These are phyloP conservation scores for Pichia paraexigua DNA, from an alignment of 805 yeast genomes.

Conservation along the genomic window DNA sequence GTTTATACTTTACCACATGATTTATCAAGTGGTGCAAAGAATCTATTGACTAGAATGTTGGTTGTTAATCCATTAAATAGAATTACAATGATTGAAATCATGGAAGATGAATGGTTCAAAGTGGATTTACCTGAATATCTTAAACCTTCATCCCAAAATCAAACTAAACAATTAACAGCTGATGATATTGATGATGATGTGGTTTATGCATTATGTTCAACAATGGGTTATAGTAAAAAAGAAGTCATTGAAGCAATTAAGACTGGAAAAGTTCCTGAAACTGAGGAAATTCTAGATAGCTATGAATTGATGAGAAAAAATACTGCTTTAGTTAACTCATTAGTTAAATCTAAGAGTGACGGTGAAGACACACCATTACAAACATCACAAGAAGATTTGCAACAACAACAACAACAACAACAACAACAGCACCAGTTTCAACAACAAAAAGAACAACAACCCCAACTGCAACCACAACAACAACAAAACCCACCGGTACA, in stretches of 20 bases:
- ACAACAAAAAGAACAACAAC: slow-evolving; percentile 1
- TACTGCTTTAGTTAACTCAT: slow-evolving; percentile 57
- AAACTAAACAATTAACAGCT: slow-evolving; percentile 23
- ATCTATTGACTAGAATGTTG: slow-evolving; percentile 76
- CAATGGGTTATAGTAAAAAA: slow-evolving; percentile 85
- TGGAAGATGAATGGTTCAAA: slow-evolving; percentile 92
- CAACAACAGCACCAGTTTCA: background rate
- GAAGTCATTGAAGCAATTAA: slow-evolving; percentile 66
- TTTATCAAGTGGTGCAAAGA: slow-evolving; percentile 77
- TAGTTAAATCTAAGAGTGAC: slow-evolving; percentile 33
- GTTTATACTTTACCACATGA: slow-evolving; percentile 86
- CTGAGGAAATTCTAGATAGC: slow-evolving; percentile 80
- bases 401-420: slow-evolving; percentile 10
- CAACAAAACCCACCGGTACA: background rate
- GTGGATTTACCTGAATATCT: slow-evolving; percentile 73
- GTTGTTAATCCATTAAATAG: slow-evolving; percentile 92
- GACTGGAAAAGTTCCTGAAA: slow-evolving; percentile 33
- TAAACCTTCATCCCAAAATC: slow-evolving; percentile 44
- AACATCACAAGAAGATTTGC: slow-evolving; percentile 3
- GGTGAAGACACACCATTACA: background rate
- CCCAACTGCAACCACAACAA: slow-evolving; percentile 5
- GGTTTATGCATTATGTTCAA: slow-evolving; percentile 61
- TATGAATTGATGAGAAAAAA: slow-evolving; percentile 78
- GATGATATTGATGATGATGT: slow-evolving; percentile 64
- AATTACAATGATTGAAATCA: slow-evolving; percentile 84